phyloP scores from a whole-genome alignment of 2,329 filamentous ascomycete genomes.

The Apiospora arundinis region DNA sequence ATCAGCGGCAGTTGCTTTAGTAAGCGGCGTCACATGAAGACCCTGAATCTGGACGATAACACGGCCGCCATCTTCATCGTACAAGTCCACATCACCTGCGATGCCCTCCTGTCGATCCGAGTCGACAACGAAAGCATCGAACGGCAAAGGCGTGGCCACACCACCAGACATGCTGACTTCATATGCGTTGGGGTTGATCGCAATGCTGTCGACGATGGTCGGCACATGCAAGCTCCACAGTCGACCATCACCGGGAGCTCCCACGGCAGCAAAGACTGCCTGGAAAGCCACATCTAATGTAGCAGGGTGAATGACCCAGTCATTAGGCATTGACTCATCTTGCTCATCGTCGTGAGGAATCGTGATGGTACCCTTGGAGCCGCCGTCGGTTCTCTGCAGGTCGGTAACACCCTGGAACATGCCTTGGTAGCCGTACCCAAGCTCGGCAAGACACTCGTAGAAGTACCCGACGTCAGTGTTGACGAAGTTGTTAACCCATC shows the following conservation, averaged over 20 bases:
- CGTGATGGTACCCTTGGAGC: not conserved
- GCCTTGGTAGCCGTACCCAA: conserved; percentile 14
- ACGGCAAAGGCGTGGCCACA: conserved; percentile 6
- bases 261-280: conserved; percentile 40
- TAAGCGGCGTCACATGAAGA: conserved; percentile 26
- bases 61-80: conserved; percentile 15
- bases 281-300: conserved; percentile 46
- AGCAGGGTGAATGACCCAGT: conserved; percentile 41
- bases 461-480: conserved; percentile 16
- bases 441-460: not conserved
- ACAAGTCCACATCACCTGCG: conserved; percentile 15
- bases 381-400: not conserved
- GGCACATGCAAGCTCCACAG: conserved; percentile 43
- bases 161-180: conserved; percentile 8
- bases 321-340: conserved; percentile 34
- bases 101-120: conserved; percentile 6
- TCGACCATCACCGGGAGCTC: conserved; percentile 41
- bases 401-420: conserved; percentile 21
- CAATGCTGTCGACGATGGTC: conserved; percentile 24
- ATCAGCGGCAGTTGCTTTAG: conserved; percentile 24
- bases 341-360: conserved; percentile 5
- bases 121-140: conserved; percentile 16
- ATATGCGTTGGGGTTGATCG: conserved; percentile 17
- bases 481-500: not conserved
- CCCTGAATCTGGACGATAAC: conserved; percentile 26